These are phyloP conservation scores for Volvariella surrecta DNA, from an alignment of 1,284 basidiomycete genomes.

Conservation along the genomic window DNA sequence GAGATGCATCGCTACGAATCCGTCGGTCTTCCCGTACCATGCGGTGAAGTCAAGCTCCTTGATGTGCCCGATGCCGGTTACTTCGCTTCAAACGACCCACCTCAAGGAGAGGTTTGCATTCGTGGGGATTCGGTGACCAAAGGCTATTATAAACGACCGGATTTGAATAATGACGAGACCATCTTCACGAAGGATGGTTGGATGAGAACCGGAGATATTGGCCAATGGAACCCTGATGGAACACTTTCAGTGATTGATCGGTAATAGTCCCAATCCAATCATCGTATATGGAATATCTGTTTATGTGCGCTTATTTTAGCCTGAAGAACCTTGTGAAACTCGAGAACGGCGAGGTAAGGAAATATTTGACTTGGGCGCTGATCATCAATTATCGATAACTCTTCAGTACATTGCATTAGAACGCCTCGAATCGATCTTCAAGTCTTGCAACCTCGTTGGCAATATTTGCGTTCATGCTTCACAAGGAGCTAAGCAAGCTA, in stretches of 20 bases:
- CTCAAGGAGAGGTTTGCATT: conserved; percentile 81
- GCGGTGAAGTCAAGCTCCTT: conserved; percentile 80
- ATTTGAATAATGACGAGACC: conserved; percentile 75
- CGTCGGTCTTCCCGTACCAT: conserved; percentile 82
- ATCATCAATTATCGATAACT: neutral
- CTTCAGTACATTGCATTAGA: conserved; percentile 93
- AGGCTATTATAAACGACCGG: conserved; percentile 86
- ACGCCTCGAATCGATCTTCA: conserved; percentile 85
- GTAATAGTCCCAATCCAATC: conserved; percentile 25
- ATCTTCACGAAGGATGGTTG: conserved; percentile 84
- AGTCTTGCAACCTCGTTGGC: conserved; percentile 72
- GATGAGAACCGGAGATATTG: conserved; percentile 85
- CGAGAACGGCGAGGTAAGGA: conserved; percentile 65
- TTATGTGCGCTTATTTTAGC: conserved; percentile 14
- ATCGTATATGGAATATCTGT: too few relatives aligned
- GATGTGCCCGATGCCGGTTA: conserved; percentile 85
- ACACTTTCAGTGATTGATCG: conserved; percentile 79
- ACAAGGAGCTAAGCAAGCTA: conserved; percentile 78
- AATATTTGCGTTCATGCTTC: conserved; percentile 89
- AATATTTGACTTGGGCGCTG: neutral
- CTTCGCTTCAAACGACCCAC: conserved; percentile 46
- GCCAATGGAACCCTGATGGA: conserved; percentile 84
- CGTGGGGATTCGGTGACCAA: conserved; percentile 69
- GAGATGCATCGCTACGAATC: conserved; percentile 70
- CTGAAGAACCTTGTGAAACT: conserved; percentile 91